Conservation (phyloP, 78 protist species). For the Dictyostelium discoideum region dicty_2.7 NC_007090.3:1997501-1998000, state of each 20-base stretch:
- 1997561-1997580: neutral
- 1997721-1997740: neutral
- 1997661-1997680: neutral
- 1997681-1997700: neutral
- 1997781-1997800: neutral
- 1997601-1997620: neutral
- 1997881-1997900: neutral
- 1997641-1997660: neutral
- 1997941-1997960: conserved; percentile 10
- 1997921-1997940: neutral
- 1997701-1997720: neutral
- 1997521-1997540: neutral
- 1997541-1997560: neutral
- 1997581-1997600: neutral
- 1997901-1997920: neutral
- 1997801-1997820: neutral
- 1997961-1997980: neutral
- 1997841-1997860: neutral
- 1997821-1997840: neutral
- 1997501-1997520: neutral
- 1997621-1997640: neutral
- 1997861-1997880: conserved; percentile 2
- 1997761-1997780: neutral
- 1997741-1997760: neutral
- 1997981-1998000: conserved; percentile 33